These are phyloP conservation scores for Verticillium zaregamsianum DNA, from an alignment of 2,329 filamentous ascomycete genomes.

Conservation along the genomic window DNA sequence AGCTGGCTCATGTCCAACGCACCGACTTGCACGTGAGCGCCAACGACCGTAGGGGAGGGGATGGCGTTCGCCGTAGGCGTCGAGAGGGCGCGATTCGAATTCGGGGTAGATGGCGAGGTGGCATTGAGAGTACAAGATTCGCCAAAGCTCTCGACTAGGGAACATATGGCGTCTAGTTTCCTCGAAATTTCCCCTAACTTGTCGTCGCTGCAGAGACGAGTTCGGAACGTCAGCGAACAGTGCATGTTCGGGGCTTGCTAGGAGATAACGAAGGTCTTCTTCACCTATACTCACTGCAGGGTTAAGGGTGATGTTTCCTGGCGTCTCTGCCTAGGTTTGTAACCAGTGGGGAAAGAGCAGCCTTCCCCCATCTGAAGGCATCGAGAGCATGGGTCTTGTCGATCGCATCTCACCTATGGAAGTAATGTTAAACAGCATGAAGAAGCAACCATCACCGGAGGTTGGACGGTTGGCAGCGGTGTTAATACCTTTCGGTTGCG, in stretches of 20 bases:
- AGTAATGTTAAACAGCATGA: neutral
- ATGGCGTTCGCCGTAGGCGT: neutral
- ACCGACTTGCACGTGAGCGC: neutral
- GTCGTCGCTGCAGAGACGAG: neutral
- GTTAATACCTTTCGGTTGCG: neutral
- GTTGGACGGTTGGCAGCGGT: neutral
- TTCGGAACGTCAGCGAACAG: neutral
- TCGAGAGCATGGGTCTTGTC: conserved; percentile 6
- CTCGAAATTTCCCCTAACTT: conserved; percentile 6
- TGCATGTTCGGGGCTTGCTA: too few species aligned
- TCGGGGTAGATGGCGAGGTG: conserved; percentile 5
- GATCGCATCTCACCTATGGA: conserved; percentile 6
- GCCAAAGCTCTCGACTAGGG: neutral
- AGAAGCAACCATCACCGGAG: neutral
- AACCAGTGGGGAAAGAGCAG: conserved; percentile 3
- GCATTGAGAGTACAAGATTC: neutral
- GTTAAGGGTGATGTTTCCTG: conserved; percentile 1
- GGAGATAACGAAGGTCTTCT: too few species aligned
- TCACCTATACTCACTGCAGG: conserved; percentile 1
- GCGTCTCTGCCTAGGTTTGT: conserved; percentile 2
- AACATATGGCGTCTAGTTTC: conserved; percentile 3
- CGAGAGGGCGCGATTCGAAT: conserved; percentile 2
- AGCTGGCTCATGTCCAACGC: neutral
- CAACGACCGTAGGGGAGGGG: neutral
- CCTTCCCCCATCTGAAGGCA: conserved; percentile 2